Base-by-base conservation (phyloP, 352 stramenopile genomes). In the Discostella stelligera region DNA sequence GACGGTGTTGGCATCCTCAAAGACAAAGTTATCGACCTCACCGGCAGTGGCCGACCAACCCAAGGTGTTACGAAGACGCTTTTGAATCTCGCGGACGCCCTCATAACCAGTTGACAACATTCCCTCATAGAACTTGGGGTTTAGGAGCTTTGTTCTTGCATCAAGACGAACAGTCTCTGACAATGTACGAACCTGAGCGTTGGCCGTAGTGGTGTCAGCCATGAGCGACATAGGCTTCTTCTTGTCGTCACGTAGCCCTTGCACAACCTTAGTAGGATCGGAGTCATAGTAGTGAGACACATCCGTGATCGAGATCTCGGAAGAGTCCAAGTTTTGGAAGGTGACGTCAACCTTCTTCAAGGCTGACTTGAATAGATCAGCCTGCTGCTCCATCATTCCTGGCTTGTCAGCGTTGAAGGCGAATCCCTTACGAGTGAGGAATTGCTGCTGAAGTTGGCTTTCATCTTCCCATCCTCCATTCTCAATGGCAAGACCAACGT, bases 11-110 rank as follows among this genome's bases (percentile, higher is more conserved):
- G 92, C 92, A 85, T 96, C 92, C 77, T 96, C 92, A 69, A 95
- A 96, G 56, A 96, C 93, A 76, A 96, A 96, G 87, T 96, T 95
- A 72, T 96, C 92, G 30, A 96, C 92, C 72, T 96, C 92, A 56
- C 91, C 92, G 59, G 91, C 90, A 46, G 92, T 96, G 18, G 92
- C 92, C 32, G 89, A 94, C 92, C 92, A 96, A 69, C 92, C 92
- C 88, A 96, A 94, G 32, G 92, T 96, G 77, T 96, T 96, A 48
- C 92, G 83, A 23, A 96, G 87, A 76, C 92, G 87, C 82, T 96
- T 96, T 48, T 94, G 94, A 77, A 96, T 95, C 77, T 96, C 92
- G 69, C 92, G 83, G 25, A 94, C 89, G 71, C 92, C 92, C 80
- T 96, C 92, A 77, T 95, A 96, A 64, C 92, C 92, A 49, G 88